Base-by-base conservation (phyloP, 2,329 filamentous ascomycete genomes). In the Purpureocillium takamizusanense region DNA sequence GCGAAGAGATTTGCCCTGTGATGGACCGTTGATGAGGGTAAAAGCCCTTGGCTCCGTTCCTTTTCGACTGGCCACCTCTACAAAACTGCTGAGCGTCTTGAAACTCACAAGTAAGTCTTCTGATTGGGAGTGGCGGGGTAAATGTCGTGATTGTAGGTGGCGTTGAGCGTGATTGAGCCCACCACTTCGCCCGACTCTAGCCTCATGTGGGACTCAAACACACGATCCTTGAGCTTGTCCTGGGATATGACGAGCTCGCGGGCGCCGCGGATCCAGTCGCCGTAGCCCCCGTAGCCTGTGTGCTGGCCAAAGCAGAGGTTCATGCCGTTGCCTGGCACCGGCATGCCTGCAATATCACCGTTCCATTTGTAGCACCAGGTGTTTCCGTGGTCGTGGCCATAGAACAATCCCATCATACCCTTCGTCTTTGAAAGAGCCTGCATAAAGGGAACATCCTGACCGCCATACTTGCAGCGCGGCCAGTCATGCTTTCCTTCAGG, bases 281-380 rank as follows among this genome's bases (percentile, higher is more conserved):
- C 77, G 47, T 86, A 85, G 0, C 82, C 81, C 0, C 81, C 82
- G 40, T 85, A 85, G 0, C 82, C 81, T 0, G 76, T 72, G 46
- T 81, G 80, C 46, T 82, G 74, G 5, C 78, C 77, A 49, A 81
- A 83, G 47, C 70, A 74, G 10, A 74, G 47, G 34, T 67, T 62
- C 13, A 66, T 49, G 2, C 67, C 67, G 39, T 65, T 68, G 1
- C 67, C 70, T 0, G 48, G 39, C 5, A 63, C 48, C 0, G 50
- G 46, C 52, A 63, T 56, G 2, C 53, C 58, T 7, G 51, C 47
- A 0, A 62, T 56, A 2, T 54, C 46, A 2, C 60, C 53, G 12
- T 69, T 55, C 69, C 67, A 74, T 41, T 61, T 66, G 39, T 62
- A 68, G 47, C 73, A 79, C 74, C 74, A 80, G 3, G 71, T 69